Evolutionary conservation across 805 yeast genomes (phyloP).

Genomic region (Yamadazyma scolyti): DNA sequence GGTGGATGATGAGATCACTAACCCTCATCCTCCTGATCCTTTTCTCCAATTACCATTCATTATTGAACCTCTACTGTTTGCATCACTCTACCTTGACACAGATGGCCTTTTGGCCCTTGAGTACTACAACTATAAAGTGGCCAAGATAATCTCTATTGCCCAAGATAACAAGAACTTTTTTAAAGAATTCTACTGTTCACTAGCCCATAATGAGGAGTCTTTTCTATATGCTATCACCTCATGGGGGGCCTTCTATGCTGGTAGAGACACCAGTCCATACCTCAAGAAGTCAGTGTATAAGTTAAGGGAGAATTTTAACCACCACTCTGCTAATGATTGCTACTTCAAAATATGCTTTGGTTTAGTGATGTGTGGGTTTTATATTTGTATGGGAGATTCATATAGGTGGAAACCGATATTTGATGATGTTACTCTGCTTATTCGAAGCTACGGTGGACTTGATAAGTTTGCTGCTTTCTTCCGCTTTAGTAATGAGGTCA

Average conservation of each 20-base stretch:
- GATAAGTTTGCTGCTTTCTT: constrained; percentile 11
- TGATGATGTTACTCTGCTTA: constrained; percentile 1
- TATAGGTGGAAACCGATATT: constrained; percentile 11
- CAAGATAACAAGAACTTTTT: constrained; percentile 20
- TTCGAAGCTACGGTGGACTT: constrained; percentile 15
- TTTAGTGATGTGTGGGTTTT: constrained; percentile 5
- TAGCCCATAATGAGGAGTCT: constrained; percentile 18
- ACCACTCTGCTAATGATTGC: not conserved
- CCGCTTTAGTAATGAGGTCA: constrained; percentile 15
- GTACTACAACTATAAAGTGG: constrained; percentile 15
- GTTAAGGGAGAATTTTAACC: constrained; percentile 6
- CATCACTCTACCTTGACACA: constrained; percentile 10
- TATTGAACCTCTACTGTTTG: constrained; percentile 3
- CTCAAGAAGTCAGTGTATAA: constrained; percentile 6
- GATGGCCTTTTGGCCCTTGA: constrained; percentile 15
- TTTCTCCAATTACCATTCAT: not conserved
- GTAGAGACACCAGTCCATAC: constrained; percentile 10
- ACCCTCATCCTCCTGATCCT: too few relatives aligned
- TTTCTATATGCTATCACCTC: constrained; percentile 20
- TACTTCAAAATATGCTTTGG: constrained; percentile 9
- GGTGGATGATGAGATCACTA: too few relatives aligned
- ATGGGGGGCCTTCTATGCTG: constrained; percentile 24
- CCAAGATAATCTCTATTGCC: constrained; percentile 14
- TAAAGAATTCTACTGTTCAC: constrained; percentile 15
- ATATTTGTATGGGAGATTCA: constrained; percentile 19